Evolutionary conservation across 2,329 filamentous ascomycete genomes (phyloP), one percentile per base, ranked within the genome.

Genomic region (Fusarium acutatum): DNA sequence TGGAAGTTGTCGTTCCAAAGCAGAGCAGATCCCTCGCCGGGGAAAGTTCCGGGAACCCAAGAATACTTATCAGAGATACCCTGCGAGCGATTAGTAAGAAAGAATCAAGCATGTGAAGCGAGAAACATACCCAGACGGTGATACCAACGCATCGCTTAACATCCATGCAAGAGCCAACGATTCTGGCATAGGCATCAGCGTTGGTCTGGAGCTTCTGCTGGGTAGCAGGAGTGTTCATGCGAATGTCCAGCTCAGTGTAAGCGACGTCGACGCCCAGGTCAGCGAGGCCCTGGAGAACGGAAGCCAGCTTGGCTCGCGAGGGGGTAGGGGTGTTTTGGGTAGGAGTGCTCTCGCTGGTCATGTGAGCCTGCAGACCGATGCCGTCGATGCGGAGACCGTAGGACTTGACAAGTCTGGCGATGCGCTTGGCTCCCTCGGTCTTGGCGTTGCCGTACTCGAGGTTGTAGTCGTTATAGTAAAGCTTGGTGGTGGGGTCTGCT

Each of bases 391-490:
- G 64, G 6, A 67, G 64, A 7, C 64, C 62, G 9, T 67, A 67
- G 8, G 64, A 67, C 34, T 67, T 34, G 22, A 67, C 28, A 6
- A 67, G 64, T 17, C 65, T 67, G 38, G 52, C 30, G 15, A 67
- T 67, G 17, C 64, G 64, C 26, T 67, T 67, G 3, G 64, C 62
- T 8, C 62, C 64, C 7, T 59, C 18, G 10, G 64, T 49, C 52
- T 67, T 67, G 12, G 62, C 62, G 38, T 24, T 24, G 5, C 62
- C 62, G 18, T 67, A 67, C 44, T 67, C 64, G 8, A 67, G 64
- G 64, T 67, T 67, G 34, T 67, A 67, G 62, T 67, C 64, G 52
- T 67, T 67, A 52, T 67, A 67, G 52, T 67, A 67, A 6, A 67
- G 64, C 62, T 67, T 67, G 28, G 64, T 67, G 3, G 30, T 67